phyloP scores from a whole-genome alignment of 305 asterid genomes.

The Solanum hybrid region DNA sequence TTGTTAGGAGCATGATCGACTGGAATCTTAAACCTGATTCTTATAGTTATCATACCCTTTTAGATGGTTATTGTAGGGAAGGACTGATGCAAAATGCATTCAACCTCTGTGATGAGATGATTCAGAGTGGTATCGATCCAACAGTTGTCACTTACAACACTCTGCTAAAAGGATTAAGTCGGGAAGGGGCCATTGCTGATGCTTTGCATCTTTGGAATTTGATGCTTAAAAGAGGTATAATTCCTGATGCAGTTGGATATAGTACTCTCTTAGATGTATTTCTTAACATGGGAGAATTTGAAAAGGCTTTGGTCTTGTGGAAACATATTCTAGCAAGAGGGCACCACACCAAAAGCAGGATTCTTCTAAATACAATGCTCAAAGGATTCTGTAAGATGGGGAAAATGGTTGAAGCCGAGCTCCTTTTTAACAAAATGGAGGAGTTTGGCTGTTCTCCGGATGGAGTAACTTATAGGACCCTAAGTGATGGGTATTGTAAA shows the following conservation, averaged over 20 bases:
- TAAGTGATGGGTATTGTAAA: constrained; percentile 72
- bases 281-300: constrained; percentile 37
- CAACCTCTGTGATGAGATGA: constrained; percentile 58
- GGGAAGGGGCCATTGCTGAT: constrained; percentile 43
- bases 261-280: constrained; percentile 62
- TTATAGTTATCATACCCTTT: constrained; percentile 61
- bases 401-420: constrained; percentile 61
- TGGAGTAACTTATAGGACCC: constrained; percentile 57
- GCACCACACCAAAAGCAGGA: constrained; percentile 29
- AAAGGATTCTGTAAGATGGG: constrained; percentile 74
- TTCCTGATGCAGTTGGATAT: constrained; percentile 63
- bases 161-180: constrained; percentile 68
- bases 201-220: constrained; percentile 65
- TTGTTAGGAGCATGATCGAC: constrained; percentile 34
- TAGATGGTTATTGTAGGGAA: constrained; percentile 65
- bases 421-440: constrained; percentile 55
- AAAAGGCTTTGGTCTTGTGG: constrained; percentile 53
- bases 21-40: constrained; percentile 61
- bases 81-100: constrained; percentile 55
- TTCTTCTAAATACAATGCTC: constrained; percentile 64
- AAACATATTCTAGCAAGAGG: constrained; percentile 69
- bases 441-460: constrained; percentile 57
- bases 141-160: constrained; percentile 65
- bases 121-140: constrained; percentile 43
- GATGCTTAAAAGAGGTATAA: constrained; percentile 68